Percentiles rank a stretch among this genome's conserved stretches.
Evolutionary conservation across 2,329 filamentous ascomycete species (phyloP).

Genomic region (Mariannaea sp.): DNA sequence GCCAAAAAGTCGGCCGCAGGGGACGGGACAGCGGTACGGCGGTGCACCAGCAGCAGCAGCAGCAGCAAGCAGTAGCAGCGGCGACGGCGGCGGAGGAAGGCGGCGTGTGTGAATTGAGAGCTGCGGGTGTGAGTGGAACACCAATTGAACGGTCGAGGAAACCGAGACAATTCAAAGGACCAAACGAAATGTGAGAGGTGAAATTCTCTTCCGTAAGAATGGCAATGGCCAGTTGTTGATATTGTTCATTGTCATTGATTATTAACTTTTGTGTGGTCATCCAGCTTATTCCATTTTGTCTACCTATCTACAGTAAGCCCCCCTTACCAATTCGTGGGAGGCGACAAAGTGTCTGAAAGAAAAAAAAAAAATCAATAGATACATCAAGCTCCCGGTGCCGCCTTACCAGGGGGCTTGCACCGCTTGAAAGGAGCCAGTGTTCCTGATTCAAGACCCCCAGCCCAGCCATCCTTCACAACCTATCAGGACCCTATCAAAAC

Average conservation of each 20-base stretch:
- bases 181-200: constrained; percentile 1
- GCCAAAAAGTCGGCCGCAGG: constrained; percentile 22
- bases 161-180: neutral
- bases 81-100: too few relatives aligned
- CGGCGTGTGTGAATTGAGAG: neutral
- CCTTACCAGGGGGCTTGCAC: neutral
- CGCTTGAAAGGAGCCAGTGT: constrained; percentile 10
- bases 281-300: neutral
- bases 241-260: neutral
- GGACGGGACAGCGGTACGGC: constrained; percentile 16
- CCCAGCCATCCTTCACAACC: neutral
- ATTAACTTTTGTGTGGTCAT: neutral
- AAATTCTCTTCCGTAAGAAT: too few relatives aligned
- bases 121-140: constrained; percentile 2
- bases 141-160: neutral
- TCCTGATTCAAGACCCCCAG: neutral
- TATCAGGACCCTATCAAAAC: too few relatives aligned
- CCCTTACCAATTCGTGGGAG: neutral
- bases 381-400: neutral
- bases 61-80: neutral
- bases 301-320: too few relatives aligned
- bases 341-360: neutral
- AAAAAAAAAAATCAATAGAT: neutral
- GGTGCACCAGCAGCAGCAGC: neutral
- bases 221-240: neutral